These are phyloP conservation scores for Nakaseomyces nivariensis DNA, from an alignment of 1,139 yeast species.

Conservation along the genomic window DNA sequence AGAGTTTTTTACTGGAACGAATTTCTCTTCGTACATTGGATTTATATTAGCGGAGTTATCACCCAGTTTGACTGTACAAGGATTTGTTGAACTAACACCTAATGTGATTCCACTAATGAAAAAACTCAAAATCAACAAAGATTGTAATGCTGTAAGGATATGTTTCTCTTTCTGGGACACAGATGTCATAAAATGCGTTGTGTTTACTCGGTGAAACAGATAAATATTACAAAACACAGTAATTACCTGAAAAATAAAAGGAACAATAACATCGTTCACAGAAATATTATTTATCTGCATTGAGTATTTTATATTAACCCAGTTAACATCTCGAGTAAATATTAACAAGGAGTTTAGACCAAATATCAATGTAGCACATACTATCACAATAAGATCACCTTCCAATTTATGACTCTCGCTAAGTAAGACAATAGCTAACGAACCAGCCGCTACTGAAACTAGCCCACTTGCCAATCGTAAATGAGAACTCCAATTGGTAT, in stretches of 20 bases:
- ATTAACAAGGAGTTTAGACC: conserved; percentile 4
- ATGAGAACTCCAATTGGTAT: background rate
- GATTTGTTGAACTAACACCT: conserved; percentile 7
- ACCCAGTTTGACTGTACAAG: background rate
- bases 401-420: conserved; percentile 12
- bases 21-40: conserved; percentile 6
- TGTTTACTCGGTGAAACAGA: conserved; percentile 13
- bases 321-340: background rate
- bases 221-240: conserved; percentile 18
- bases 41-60: background rate
- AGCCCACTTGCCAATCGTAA: conserved; percentile 8
- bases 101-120: conserved; percentile 16
- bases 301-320: background rate
- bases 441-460: conserved; percentile 17
- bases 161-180: conserved; percentile 1
- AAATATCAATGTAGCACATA: conserved; percentile 11
- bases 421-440: conserved; percentile 16
- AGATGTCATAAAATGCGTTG: background rate
- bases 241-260: conserved; percentile 10
- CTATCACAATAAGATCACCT: conserved; percentile 18
- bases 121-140: conserved; percentile 14
- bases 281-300: background rate
- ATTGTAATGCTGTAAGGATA: conserved; percentile 14
- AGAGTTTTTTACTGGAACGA: conserved; percentile 24
- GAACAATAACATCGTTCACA: background rate